These are phyloP conservation scores for Psilocybe cubensis DNA, from an alignment of 768 basidiomycete genomes.

Conservation along the genomic window DNA sequence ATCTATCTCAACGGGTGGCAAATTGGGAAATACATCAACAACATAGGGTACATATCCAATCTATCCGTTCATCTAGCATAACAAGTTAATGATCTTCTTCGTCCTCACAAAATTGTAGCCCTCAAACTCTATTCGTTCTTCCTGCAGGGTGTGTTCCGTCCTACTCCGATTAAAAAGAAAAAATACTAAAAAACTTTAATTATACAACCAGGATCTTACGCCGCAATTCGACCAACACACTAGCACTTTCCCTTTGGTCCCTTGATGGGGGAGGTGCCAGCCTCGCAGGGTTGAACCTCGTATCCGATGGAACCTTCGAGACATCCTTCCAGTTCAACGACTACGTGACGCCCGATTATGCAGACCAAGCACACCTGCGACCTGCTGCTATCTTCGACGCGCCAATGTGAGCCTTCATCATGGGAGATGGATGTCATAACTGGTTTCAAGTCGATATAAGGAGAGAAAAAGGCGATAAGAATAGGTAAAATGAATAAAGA, in stretches of 20 bases:
- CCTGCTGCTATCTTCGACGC: constrained; percentile 27
- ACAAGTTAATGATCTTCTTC: too few species aligned
- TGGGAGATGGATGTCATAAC: too few species aligned
- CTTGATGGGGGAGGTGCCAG: constrained; percentile 45
- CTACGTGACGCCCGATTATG: constrained; percentile 45
- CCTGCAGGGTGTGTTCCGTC: constrained; percentile 46
- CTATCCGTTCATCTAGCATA: too few species aligned
- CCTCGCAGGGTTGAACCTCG: constrained; percentile 42
- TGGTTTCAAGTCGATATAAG: too few species aligned
- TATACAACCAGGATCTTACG: constrained; percentile 39
- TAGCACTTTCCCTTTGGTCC: constrained; percentile 54
- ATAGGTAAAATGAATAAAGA: not conserved
- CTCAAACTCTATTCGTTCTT: constrained; percentile 53
- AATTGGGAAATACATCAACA: constrained; percentile 56
- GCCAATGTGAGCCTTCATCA: constrained; percentile 31
- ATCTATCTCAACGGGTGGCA: constrained; percentile 59
- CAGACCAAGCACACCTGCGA: constrained; percentile 34
- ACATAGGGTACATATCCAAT: constrained; percentile 42
- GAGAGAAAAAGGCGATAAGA: not conserved
- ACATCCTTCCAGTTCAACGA: constrained; percentile 43
- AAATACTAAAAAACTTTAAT: not conserved
- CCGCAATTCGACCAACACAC: constrained; percentile 44
- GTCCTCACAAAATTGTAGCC: constrained; percentile 22
- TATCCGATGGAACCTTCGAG: constrained; percentile 48
- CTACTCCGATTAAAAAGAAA: not conserved